phyloP scores from a whole-genome alignment of 2,329 filamentous ascomycete genomes.

The Amauroascus verrucosus region DNA sequence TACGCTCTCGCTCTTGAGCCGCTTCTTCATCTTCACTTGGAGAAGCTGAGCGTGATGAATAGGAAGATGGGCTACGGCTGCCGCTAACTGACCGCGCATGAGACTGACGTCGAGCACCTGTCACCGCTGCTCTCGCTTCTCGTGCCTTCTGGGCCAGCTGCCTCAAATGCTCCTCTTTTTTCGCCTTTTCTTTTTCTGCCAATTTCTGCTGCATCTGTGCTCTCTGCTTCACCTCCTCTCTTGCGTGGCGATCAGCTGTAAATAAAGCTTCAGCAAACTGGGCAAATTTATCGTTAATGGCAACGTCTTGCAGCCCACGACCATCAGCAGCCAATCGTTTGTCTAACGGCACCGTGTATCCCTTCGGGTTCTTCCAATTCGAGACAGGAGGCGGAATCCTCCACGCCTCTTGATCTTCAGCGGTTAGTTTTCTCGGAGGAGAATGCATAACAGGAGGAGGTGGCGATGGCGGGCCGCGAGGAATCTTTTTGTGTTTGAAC shows the following conservation, averaged over 20 bases:
- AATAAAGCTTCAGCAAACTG: constrained; percentile 91
- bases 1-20: constrained; percentile 63
- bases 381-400: constrained; percentile 81
- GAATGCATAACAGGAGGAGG: constrained; percentile 93
- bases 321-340: constrained; percentile 93
- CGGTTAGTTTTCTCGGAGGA: constrained; percentile 85
- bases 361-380: constrained; percentile 99
- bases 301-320: constrained; percentile 78
- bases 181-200: constrained; percentile 89
- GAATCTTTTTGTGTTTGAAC: constrained; percentile 98
- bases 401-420: constrained; percentile 95
- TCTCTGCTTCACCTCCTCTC: constrained; percentile 88
- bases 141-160: constrained; percentile 82
- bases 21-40: constrained; percentile 57
- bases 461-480: constrained; percentile 79
- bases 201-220: constrained; percentile 91
- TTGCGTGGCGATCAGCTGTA: constrained; percentile 85
- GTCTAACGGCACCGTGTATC: constrained; percentile 90
- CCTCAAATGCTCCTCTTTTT: constrained; percentile 87
- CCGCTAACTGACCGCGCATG: constrained; percentile 40
- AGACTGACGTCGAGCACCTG: constrained; percentile 41
- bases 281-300: constrained; percentile 97
- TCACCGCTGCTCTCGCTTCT: constrained; percentile 58
- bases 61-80: constrained; percentile 33
- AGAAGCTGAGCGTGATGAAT: constrained; percentile 37